These are phyloP conservation scores for Phytophthora tubulina DNA, from an alignment of 352 stramenopile species.

Conservation along the genomic window DNA sequence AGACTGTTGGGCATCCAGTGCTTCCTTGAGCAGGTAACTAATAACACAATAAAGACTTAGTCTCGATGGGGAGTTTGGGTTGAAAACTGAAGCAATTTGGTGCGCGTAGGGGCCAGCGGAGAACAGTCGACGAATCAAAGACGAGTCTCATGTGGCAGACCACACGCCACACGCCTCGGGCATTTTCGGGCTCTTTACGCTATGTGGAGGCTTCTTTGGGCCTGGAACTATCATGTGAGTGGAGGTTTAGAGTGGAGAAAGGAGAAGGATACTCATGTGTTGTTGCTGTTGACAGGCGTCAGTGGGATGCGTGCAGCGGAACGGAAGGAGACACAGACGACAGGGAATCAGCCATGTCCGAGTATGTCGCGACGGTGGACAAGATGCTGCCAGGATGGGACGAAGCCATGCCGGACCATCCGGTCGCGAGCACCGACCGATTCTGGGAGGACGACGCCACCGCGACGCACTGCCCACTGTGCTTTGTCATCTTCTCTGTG, in stretches of 20 bases:
- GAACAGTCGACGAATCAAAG: conserved; percentile 54
- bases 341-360: conserved; percentile 55
- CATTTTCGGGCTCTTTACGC: conserved; percentile 39
- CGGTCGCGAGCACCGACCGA: conserved; percentile 54
- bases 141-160: conserved; percentile 26
- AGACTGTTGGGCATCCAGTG: conserved; percentile 76
- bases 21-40: conserved; percentile 64
- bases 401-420: conserved; percentile 53
- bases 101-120: conserved; percentile 56
- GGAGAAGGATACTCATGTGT: not conserved
- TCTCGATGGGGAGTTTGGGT: not conserved
- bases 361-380: conserved; percentile 70
- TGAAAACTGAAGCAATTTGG: conserved; percentile 14
- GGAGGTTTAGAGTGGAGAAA: not conserved
- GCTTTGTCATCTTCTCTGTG: conserved; percentile 53
- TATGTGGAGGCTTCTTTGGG: conserved; percentile 65
- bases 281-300: conserved; percentile 45
- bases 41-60: not conserved
- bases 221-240: conserved; percentile 71
- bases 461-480: conserved; percentile 55
- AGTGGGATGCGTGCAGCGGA: conserved; percentile 72
- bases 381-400: conserved; percentile 77
- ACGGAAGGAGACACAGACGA: conserved; percentile 24
- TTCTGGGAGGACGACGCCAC: conserved; percentile 75
- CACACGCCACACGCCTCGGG: conserved; percentile 10